Evolutionary conservation across 257 asterid species (phyloP).

Genomic region (Phtheirospermum japonicum): DNA sequence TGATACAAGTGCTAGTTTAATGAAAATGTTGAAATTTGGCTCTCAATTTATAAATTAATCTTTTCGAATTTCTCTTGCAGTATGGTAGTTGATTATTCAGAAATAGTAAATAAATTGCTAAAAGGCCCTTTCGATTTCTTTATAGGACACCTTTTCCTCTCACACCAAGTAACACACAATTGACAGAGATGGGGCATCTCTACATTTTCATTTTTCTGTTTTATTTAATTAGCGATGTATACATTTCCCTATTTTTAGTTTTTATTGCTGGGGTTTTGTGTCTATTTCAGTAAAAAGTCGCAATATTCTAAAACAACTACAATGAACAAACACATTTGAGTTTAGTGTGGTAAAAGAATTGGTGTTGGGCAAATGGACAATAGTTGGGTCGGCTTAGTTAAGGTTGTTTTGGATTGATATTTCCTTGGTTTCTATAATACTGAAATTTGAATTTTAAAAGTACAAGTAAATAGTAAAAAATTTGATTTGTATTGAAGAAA

Average conservation of each 20-base stretch:
- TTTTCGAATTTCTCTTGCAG: too few relatives aligned
- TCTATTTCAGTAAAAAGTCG: slow-evolving; percentile 20
- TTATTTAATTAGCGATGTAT: slow-evolving; percentile 11
- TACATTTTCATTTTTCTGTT: slow-evolving; percentile 23
- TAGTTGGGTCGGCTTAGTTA: too few relatives aligned
- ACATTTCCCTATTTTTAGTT: background rate
- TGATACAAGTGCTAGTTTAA: too few relatives aligned
- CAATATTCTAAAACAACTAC: background rate
- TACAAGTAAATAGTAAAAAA: too few relatives aligned
- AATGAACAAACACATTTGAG: background rate
- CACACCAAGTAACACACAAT: slow-evolving; percentile 42
- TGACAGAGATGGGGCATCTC: slow-evolving; percentile 37
- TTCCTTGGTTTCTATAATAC: too few relatives aligned
- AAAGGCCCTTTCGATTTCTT: too few relatives aligned
- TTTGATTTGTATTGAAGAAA: too few relatives aligned
- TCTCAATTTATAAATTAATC: too few relatives aligned
- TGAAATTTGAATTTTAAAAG: too few relatives aligned
- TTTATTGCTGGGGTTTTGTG: slow-evolving; percentile 1
- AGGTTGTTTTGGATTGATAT: too few relatives aligned
- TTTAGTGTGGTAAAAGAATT: background rate
- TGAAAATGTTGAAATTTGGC: too few relatives aligned
- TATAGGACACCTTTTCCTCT: slow-evolving; percentile 34
- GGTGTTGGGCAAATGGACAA: background rate
- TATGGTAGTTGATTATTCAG: too few relatives aligned
- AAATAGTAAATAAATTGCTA: background rate